Base-by-base conservation (phyloP, 2,329 filamentous ascomycete genomes). In the Polychaeton citri region DNA sequence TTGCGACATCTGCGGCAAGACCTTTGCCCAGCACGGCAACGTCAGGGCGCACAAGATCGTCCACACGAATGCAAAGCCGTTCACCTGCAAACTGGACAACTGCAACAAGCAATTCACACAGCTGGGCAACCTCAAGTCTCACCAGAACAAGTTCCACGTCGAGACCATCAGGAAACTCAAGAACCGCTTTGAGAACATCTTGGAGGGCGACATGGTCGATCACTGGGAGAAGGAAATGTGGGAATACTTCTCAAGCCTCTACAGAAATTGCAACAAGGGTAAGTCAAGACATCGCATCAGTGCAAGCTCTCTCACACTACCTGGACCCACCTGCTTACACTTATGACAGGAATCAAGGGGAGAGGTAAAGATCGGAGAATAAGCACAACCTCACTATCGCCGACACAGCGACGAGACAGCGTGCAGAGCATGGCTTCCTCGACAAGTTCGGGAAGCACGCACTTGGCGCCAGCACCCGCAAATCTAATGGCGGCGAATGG, bases 221-320 rank as follows among this genome's bases (percentile, higher is more conserved):
- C 65, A 71, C 0, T 69, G 77, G 24, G 84, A 95, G 50, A 77
- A 74, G 42, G 79, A 85, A 40, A 66, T 95, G 34, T 85, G 81
- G 66, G 74, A 81, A 47, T 93, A 94, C 62, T 90, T 96, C 54
- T 72, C 78, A 3, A 71, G 71, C 1, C 68, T 94, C n/a, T 95
- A 94, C 70, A 94, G 93, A 66, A 92, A 96, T 62, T 87, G 81
- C 62, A 96, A 96, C 71, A 94, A 94, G 60, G 30, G 24, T 28
- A 28, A 28, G 24, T 10, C 4, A 5, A 12, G 5, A 10, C 7
- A 4, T 28, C 24, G 12, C 7, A 28, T 28, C 24, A 28, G 4
- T 3, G 24, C 24, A 12, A 10, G 24, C 12, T 12, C 24, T 28
- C 7, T 5, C 3, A 12, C 24, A 4, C 12, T 12, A 28, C n/a